Base-by-base conservation (phyloP, 768 basidiomycete genomes). In the Boletellus ananiceps region DNA sequence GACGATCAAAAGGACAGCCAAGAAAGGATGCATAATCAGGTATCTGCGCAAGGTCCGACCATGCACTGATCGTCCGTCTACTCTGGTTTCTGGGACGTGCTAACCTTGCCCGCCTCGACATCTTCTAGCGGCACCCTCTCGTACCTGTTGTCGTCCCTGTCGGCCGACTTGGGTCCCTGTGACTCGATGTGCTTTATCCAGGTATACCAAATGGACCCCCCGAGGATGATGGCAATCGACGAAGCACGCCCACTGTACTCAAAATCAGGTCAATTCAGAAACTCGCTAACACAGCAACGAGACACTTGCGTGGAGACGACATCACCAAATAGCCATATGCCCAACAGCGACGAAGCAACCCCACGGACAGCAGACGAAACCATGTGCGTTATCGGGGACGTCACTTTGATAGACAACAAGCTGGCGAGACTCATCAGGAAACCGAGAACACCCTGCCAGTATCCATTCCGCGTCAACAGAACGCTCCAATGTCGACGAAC, bases 351-450 rank as follows among this genome's bases (percentile, higher is more conserved):
- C n/a, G 86, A 90, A 1, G 92, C 83, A 23, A 97, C 94, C 15
- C 95, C 93, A 46, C 94, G 87, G 4, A 95, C 91, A 16, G 95
- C 94, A 11, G 93, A 93, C 4, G 92, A 94, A 23, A 96, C 74
- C 94, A 97, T 98, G 68, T 98, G 94, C 2, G 94, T 94, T 65
- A 97, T 93, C 13, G 94, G 94, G 1, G 93, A 95, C 8, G 94
- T 98, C 53, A 97, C 88, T 68, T 98, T 94, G 75, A 98, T 96
- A 21, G 90, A 93, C 27, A 98, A 76, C 52, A 94, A 72, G 54
- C 89, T 91, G 9, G 94, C 93, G 46, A 98, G 80, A 70, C 88
- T 91, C 82, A 98, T 96, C 58, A 94, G 71, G 78, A 96, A 98
- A 9, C 94, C 94, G 45, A 96, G 71, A 15, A 79, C 71, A 29